Percentiles rank a stretch among this genome's conserved stretches.
These are phyloP conservation scores for Globisporangium megalacanthum DNA, from an alignment of 352 stramenopile genomes.

Conservation along the genomic window DNA sequence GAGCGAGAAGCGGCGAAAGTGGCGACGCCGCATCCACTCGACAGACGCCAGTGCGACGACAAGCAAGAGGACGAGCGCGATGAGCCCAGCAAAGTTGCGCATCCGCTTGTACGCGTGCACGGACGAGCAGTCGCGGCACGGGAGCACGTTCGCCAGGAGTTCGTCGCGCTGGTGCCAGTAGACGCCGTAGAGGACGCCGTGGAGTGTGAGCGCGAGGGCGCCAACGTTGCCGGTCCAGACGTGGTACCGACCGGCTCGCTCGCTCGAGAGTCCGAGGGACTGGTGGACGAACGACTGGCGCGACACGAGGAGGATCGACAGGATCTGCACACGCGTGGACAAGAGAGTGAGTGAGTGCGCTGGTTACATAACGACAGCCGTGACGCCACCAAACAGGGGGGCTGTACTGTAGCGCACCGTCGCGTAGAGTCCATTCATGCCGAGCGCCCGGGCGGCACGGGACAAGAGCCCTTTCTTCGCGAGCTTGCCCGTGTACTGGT, in stretches of 20 bases:
- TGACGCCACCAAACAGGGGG: not conserved
- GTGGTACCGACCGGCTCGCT: slow-evolving; percentile 57
- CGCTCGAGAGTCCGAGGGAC: slow-evolving; percentile 42
- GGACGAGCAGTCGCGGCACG: slow-evolving; percentile 34
- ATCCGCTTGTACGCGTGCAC: slow-evolving; percentile 45
- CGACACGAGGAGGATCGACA: slow-evolving; percentile 58
- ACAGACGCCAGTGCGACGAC: slow-evolving; percentile 41
- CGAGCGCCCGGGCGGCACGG: slow-evolving; percentile 44
- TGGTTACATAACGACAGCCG: not conserved
- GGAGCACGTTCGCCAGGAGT: slow-evolving; percentile 45
- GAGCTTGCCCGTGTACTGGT: slow-evolving; percentile 59
- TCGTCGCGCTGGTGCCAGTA: slow-evolving; percentile 49
- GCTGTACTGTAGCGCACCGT: slow-evolving; percentile 12
- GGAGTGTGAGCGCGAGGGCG: slow-evolving; percentile 32
- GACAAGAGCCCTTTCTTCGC: slow-evolving; percentile 46
- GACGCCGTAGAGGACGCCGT: slow-evolving; percentile 48
- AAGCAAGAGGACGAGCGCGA: slow-evolving; percentile 39
- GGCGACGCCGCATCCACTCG: slow-evolving; percentile 37
- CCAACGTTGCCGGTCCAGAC: slow-evolving; percentile 55
- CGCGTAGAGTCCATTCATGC: slow-evolving; percentile 64
- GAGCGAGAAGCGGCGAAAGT: slow-evolving; percentile 51
- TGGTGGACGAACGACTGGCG: slow-evolving; percentile 64
- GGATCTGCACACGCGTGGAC: slow-evolving; percentile 14
- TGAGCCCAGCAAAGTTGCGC: slow-evolving; percentile 58
- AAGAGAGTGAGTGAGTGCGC: not conserved